Percentiles rank a stretch among this genome's conserved stretches.
Evolutionary conservation across 805 yeast species (phyloP).

Genomic region (Kuraishia ogatae): DNA sequence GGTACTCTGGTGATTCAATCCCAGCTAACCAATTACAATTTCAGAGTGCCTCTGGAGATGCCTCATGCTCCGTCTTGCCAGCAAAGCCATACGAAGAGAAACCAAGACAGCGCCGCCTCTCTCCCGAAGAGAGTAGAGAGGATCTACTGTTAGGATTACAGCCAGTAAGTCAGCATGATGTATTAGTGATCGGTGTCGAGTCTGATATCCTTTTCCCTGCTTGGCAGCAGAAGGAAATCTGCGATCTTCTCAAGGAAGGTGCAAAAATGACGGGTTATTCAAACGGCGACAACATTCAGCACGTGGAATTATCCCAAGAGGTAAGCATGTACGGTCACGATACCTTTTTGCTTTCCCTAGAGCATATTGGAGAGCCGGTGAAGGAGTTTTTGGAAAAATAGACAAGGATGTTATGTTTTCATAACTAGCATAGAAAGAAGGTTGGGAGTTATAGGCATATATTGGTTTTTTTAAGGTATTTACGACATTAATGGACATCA

Average conservation of each 20-base stretch:
- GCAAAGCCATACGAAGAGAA: conserved; percentile 45
- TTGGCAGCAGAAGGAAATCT: conserved; percentile 88
- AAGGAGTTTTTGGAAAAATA: conserved; percentile 42
- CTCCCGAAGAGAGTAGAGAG: conserved; percentile 44
- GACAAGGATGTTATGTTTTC: not conserved
- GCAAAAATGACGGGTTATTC: conserved; percentile 23
- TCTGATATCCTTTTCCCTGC: conserved; percentile 87
- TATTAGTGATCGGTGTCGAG: conserved; percentile 84
- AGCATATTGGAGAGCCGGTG: conserved; percentile 74
- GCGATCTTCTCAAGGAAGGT: conserved; percentile 40
- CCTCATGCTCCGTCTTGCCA: conserved; percentile 31
- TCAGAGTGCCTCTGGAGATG: conserved; percentile 15
- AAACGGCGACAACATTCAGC: conserved; percentile 33
- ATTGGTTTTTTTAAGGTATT: conserved; percentile 1
- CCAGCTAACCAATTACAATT: conserved; percentile 17
- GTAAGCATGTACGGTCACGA: conserved; percentile 86
- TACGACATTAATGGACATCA: not conserved
- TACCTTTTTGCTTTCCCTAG: conserved; percentile 73
- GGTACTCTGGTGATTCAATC: conserved; percentile 18
- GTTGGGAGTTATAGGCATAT: not conserved
- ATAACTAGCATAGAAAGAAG: not conserved
- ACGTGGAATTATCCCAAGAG: conserved; percentile 69
- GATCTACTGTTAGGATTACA: conserved; percentile 64
- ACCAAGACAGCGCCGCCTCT: conserved; percentile 31
- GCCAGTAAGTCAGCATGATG: conserved; percentile 52